Percentiles rank a stretch among this genome's conserved stretches.
phyloP scores from a whole-genome alignment of 177 flowering plant genomes.

The Vitis hybrid region DNA sequence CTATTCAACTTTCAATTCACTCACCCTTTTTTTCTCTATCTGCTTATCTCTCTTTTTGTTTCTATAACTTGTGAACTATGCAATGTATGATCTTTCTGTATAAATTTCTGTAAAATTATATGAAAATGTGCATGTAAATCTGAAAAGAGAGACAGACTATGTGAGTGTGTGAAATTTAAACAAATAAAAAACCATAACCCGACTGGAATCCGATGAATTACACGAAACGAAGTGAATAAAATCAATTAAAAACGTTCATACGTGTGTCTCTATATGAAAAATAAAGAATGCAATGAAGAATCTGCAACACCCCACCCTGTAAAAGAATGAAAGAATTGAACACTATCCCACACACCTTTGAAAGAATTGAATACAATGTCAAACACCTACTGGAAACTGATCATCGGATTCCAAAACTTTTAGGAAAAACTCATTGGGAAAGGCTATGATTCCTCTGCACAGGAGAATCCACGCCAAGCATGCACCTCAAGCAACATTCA shows the following conservation, averaged over 20 bases:
- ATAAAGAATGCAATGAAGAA: conserved; percentile 6
- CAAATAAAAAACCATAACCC: conserved; percentile 7
- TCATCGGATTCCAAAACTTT: conserved; percentile 60
- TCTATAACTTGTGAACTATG: conserved; percentile 8
- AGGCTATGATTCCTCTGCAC: conserved; percentile 25
- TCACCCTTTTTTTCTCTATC: conserved; percentile 16
- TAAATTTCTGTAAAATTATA: conserved; percentile 12
- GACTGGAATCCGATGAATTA: conserved; percentile 52
- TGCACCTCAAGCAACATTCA: conserved; percentile 19
- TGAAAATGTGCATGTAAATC: background rate
- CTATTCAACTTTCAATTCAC: conserved; percentile 17
- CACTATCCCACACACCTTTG: conserved; percentile 22
- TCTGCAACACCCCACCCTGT: conserved; percentile 16
- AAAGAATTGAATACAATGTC: conserved; percentile 34
- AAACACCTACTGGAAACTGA: conserved; percentile 30
- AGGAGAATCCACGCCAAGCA: conserved; percentile 15
- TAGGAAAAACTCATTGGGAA: conserved; percentile 34
- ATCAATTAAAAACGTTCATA: conserved; percentile 5
- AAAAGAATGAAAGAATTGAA: conserved; percentile 54
- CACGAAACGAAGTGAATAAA: conserved; percentile 8
- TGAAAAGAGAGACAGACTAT: conserved; percentile 23
- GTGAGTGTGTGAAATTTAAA: conserved; percentile 33
- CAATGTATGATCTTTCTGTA: conserved; percentile 15
- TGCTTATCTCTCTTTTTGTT: conserved; percentile 11
- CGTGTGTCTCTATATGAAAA: conserved; percentile 18